Percentiles rank a stretch among this genome's conserved stretches.
These are phyloP conservation scores for Phytophthora nicotianae DNA, from an alignment of 352 stramenopile species.

Conservation along the genomic window DNA sequence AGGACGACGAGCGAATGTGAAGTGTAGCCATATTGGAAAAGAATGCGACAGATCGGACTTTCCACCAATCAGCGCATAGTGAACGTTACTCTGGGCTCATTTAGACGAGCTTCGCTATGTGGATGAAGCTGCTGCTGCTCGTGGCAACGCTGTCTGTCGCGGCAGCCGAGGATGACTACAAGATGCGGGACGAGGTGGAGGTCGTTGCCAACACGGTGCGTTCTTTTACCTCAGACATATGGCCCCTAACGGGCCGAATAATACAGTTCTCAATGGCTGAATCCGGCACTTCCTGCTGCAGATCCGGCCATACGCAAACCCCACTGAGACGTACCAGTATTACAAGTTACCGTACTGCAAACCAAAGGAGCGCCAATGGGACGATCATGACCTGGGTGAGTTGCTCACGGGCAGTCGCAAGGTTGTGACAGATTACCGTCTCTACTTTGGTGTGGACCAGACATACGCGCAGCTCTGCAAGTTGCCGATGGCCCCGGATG, in stretches of 20 bases:
- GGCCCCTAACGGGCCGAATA: neutral
- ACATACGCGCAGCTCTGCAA: slow-evolving; percentile 92
- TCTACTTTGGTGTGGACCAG: slow-evolving; percentile 85
- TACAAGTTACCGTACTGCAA: slow-evolving; percentile 98
- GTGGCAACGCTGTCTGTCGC: slow-evolving; percentile 7
- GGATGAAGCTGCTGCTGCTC: slow-evolving; percentile 24
- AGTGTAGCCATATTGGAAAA: slow-evolving; percentile 31
- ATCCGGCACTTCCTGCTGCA: slow-evolving; percentile 12
- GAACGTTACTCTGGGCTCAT: neutral
- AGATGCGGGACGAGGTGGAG: slow-evolving; percentile 67
- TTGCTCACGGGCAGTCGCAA: slow-evolving; percentile 96
- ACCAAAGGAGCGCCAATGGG: slow-evolving; percentile 78
- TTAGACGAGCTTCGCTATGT: slow-evolving; percentile 5
- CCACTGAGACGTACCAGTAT: slow-evolving; percentile 98
- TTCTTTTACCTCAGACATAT: neutral
- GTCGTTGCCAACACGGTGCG: slow-evolving; percentile 76
- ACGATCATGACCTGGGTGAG: slow-evolving; percentile 94
- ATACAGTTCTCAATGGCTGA: slow-evolving; percentile 7
- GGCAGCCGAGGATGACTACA: slow-evolving; percentile 42
- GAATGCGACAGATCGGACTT: slow-evolving; percentile 19
- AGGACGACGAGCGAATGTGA: slow-evolving; percentile 12
- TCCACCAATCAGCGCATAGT: slow-evolving; percentile 18
- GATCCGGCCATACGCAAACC: slow-evolving; percentile 96
- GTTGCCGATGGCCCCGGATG: slow-evolving; percentile 69
- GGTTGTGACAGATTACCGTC: slow-evolving; percentile 82